Evolutionary conservation across 106 monocot genomes (phyloP).

Genomic region (Allium sativum): DNA sequence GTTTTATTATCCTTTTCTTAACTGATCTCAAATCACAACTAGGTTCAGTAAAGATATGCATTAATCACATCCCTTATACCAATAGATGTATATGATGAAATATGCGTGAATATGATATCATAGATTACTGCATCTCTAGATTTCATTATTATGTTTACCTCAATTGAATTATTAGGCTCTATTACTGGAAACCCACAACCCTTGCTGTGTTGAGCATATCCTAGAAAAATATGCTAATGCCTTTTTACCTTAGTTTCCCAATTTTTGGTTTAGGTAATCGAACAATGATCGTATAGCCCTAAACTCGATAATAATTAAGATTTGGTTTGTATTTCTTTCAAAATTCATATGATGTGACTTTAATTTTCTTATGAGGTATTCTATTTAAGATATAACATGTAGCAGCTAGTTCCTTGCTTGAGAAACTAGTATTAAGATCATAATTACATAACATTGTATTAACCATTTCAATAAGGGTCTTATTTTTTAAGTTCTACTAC

Average conservation of each 20-base stretch:
- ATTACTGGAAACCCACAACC: neutral
- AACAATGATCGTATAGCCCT: neutral
- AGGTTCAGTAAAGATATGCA: too few relatives aligned
- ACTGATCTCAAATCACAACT: neutral
- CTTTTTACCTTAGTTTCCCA: neutral
- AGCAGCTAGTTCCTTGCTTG: neutral
- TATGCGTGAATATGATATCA: neutral
- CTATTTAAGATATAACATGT: neutral
- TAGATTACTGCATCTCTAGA: neutral
- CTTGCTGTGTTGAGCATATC: neutral
- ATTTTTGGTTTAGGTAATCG: neutral
- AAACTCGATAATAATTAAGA: neutral
- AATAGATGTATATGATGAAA: neutral
- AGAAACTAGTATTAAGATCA: neutral
- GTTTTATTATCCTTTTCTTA: neutral
- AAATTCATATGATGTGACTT: neutral
- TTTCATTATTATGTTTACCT: neutral
- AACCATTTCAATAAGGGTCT: neutral
- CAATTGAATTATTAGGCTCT: neutral
- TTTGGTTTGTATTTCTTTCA: neutral
- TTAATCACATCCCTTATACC: too few relatives aligned
- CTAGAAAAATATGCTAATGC: constrained; percentile 7
- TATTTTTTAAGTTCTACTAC: neutral
- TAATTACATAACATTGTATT: neutral
- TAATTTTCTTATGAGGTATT: too few relatives aligned